These are phyloP conservation scores for Echria macrotheca DNA, from an alignment of 495 filamentous ascomycete species.

Conservation along the genomic window DNA sequence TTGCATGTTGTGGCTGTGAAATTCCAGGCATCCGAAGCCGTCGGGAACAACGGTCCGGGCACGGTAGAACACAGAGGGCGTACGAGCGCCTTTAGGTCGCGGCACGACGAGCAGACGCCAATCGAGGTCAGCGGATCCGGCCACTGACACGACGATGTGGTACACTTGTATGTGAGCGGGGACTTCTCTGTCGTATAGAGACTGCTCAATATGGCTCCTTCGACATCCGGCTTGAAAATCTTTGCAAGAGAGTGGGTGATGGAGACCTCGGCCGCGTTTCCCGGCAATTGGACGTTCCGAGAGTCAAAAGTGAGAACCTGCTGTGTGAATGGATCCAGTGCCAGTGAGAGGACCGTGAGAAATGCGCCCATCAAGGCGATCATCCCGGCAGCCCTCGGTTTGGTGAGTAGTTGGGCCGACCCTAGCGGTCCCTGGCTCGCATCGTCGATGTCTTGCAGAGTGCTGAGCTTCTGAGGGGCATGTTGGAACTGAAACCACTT, in stretches of 20 bases:
- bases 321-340: conserved; percentile 9
- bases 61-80: not conserved
- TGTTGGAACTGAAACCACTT: conserved; percentile 5
- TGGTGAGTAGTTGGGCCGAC: not conserved
- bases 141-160: conserved; percentile 2
- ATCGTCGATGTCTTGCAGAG: conserved; percentile 8
- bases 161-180: conserved; percentile 3
- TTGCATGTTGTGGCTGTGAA: conserved; percentile 7
- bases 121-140: not conserved
- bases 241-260: not conserved
- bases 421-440: conserved; percentile 11
- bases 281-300: not conserved
- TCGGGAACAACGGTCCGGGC: not conserved
- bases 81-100: not conserved
- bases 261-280: not conserved
- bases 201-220: conserved; percentile 3
- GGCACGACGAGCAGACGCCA: conserved; percentile 3
- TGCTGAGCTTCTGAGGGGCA: not conserved
- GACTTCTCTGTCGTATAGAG: not conserved
- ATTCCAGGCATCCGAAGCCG: not conserved
- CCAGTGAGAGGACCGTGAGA: conserved; percentile 5
- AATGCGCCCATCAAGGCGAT: conserved; percentile 9
- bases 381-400: not conserved
- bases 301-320: conserved; percentile 1
- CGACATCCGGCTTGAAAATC: not conserved